A percentile compares a stretch with the other conserved stretches of the same genome.
Conservation (phyloP, 2,329 filamentous ascomycete species). For the Colletotrichum sp. region DNA sequence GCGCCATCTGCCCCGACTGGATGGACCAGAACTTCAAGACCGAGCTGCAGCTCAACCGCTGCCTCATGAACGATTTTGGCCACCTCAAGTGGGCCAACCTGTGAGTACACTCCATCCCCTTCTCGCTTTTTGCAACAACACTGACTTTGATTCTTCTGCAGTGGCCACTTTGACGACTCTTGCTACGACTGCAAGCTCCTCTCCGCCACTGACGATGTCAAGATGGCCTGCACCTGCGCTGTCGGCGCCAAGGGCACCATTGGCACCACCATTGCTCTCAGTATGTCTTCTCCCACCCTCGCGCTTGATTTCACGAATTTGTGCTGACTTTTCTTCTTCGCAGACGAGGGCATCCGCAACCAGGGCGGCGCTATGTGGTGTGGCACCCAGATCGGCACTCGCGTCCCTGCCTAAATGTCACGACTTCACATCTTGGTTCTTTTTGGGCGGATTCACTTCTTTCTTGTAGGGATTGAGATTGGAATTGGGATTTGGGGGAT, state of each 20-base stretch:
- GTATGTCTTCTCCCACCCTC: neutral
- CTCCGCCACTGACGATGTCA: neutral
- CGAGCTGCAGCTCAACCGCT: slow-evolving; percentile 13
- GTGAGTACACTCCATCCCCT: neutral
- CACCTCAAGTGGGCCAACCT: slow-evolving; percentile 6
- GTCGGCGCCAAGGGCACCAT: neutral
- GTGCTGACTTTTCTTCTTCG: neutral
- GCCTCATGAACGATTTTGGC: slow-evolving; percentile 15
- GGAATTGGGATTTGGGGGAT: neutral
- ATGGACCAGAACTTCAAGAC: slow-evolving; percentile 2
- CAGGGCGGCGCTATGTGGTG: slow-evolving; percentile 11
- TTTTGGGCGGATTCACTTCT: neutral
- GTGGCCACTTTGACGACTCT: slow-evolving; percentile 2
- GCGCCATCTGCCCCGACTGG: neutral
- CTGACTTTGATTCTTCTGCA: neutral
- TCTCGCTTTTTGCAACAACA: neutral
- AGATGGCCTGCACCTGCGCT: neutral
- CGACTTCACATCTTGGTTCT: neutral
- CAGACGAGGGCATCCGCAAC: slow-evolving; percentile 12
- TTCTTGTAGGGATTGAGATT: neutral
- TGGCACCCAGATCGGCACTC: slow-evolving; percentile 3
- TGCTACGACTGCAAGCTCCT: slow-evolving; percentile 10
- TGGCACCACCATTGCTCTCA: neutral
- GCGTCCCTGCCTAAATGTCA: neutral
- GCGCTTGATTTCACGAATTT: neutral